phyloP scores from a whole-genome alignment of 2,329 filamentous ascomycete genomes.

The Exutisphaerella laricina region DNA sequence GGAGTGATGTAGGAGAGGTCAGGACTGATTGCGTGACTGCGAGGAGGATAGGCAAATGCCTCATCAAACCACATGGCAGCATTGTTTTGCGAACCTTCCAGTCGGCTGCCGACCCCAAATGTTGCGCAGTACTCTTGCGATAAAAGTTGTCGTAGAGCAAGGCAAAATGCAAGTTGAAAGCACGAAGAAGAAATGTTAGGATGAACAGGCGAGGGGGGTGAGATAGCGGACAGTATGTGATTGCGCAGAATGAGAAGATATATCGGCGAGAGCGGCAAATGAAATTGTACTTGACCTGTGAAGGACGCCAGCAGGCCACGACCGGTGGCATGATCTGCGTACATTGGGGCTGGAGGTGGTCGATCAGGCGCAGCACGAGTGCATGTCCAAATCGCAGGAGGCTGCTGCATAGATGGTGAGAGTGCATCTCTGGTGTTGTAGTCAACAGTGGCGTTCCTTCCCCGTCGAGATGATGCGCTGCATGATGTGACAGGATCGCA shows the following conservation, averaged over 20 bases:
- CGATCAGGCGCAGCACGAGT: neutral
- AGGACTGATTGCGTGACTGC: neutral
- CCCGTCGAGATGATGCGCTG: neutral
- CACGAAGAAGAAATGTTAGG: no score
- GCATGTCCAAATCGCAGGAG: neutral
- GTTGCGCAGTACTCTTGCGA: neutral
- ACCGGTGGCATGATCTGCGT: neutral
- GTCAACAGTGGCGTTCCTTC: neutral
- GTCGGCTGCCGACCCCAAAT: neutral
- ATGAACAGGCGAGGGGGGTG: no score
- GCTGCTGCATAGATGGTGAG: neutral
- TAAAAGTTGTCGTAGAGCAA: neutral
- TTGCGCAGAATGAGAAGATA: no score
- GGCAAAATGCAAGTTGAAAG: no score
- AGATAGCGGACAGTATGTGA: no score
- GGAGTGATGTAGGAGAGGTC: no score
- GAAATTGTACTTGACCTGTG: no score
- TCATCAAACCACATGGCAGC: neutral
- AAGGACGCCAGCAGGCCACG: neutral
- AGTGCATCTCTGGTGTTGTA: neutral
- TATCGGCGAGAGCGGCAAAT: no score
- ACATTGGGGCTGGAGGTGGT: neutral
- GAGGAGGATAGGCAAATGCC: neutral
- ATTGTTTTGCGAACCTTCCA: neutral
- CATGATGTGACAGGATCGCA: slow-evolving; percentile 3